Evolutionary conservation across 768 basidiomycete genomes (phyloP).

Genomic region (Tylopilus rubrobrunneus): DNA sequence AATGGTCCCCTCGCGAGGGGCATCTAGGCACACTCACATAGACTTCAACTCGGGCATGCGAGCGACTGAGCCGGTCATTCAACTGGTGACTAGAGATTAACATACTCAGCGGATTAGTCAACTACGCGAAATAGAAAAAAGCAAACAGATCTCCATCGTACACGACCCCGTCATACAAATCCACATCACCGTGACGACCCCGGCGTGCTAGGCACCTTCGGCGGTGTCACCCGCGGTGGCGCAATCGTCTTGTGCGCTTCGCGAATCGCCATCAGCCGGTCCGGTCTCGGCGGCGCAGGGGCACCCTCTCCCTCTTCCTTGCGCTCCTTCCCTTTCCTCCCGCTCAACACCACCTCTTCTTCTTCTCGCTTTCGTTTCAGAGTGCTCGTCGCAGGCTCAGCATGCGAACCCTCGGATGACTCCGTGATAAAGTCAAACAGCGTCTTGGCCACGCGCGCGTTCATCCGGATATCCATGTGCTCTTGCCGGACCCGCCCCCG

Average conservation of each 20-base stretch:
- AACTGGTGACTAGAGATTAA: too few relatives aligned
- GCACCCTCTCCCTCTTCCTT: conserved; percentile 2
- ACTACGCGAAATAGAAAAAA: too few relatives aligned
- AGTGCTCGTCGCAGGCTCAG: not conserved
- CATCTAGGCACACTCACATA: too few relatives aligned
- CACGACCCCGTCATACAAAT: too few relatives aligned
- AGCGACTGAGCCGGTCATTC: too few relatives aligned
- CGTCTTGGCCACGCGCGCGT: conserved; percentile 51
- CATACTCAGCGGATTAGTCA: too few relatives aligned
- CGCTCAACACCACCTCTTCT: conserved; percentile 2
- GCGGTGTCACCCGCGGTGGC: conserved; percentile 9
- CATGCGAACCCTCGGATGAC: not conserved
- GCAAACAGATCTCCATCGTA: too few relatives aligned
- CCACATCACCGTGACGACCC: too few relatives aligned
- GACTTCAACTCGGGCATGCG: too few relatives aligned
- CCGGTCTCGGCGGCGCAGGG: conserved; percentile 17
- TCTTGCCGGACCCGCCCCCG: conserved; percentile 47
- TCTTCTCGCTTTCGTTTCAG: conserved; percentile 28
- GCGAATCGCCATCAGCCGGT: conserved; percentile 11
- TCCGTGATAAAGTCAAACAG: conserved; percentile 51
- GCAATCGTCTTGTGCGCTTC: conserved; percentile 20
- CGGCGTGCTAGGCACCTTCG: not conserved
- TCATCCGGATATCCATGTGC: conserved; percentile 67
- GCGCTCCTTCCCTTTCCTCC: conserved; percentile 16
- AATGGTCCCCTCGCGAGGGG: too few relatives aligned